Percentiles rank a stretch among this genome's conserved stretches.
These are phyloP conservation scores for Auriscalpium vulgare DNA, from an alignment of 768 basidiomycete species.

Conservation along the genomic window DNA sequence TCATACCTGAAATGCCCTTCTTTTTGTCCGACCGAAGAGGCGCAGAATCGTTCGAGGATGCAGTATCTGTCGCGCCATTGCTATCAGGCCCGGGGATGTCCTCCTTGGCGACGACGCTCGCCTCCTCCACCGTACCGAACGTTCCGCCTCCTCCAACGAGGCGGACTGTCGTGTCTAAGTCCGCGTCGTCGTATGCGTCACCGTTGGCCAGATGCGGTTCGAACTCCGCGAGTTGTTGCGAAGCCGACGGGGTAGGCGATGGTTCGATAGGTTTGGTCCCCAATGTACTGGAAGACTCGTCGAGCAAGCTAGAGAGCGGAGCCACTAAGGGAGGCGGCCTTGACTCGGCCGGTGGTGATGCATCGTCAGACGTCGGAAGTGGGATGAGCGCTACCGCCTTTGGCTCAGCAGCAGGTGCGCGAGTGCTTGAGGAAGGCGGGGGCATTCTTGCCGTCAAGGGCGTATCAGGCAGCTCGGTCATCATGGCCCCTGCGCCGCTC, in stretches of 20 bases:
- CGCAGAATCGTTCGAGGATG: conserved; percentile 27
- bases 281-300: conserved; percentile 32
- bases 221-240: neutral
- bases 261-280: conserved; percentile 24
- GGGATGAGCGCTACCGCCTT: neutral
- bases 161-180: conserved; percentile 41
- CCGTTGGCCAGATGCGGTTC: conserved; percentile 1
- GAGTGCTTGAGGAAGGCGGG: neutral
- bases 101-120: neutral
- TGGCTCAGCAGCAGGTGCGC: neutral
- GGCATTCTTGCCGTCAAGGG: neutral
- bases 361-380: conserved; percentile 6
- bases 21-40: conserved; percentile 39
- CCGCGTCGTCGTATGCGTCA: conserved; percentile 9
- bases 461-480: conserved; percentile 11
- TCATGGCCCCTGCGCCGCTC: conserved; percentile 12
- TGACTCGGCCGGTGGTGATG: conserved; percentile 3
- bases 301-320: conserved; percentile 33
- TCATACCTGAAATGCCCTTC: conserved; percentile 49
- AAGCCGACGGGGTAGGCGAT: conserved; percentile 20
- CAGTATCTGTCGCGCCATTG: conserved; percentile 19
- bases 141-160: conserved; percentile 51
- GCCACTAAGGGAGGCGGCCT: conserved; percentile 1
- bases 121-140: conserved; percentile 22
- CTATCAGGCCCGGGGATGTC: neutral